These are phyloP conservation scores for Trifolium repens DNA, from an alignment of 306 rosid genomes.

Conservation along the genomic window DNA sequence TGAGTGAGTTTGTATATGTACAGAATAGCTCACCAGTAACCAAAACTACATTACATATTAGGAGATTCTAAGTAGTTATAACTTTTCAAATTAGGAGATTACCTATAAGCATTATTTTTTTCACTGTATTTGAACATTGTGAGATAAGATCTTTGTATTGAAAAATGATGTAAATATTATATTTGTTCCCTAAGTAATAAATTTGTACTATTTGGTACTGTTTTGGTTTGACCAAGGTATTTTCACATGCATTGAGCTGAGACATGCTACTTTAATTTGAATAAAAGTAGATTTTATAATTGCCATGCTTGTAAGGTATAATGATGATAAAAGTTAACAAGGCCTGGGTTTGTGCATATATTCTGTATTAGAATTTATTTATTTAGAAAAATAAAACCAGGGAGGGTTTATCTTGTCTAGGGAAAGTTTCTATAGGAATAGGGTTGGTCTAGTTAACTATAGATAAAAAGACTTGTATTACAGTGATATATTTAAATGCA, in stretches of 20 bases:
- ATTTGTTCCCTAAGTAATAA: conserved; percentile 1
- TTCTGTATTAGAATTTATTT: too few relatives aligned
- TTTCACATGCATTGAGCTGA: not conserved
- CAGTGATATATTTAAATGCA: too few relatives aligned
- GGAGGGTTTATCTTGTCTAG: too few relatives aligned
- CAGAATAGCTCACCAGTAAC: conserved; percentile 76
- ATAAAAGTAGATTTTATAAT: not conserved
- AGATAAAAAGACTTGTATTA: too few relatives aligned
- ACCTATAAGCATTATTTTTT: conserved; percentile 16
- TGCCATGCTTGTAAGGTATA: not conserved
- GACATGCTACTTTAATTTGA: not conserved
- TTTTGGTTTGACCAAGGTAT: not conserved
- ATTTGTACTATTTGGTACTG: not conserved
- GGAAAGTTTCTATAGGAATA: too few relatives aligned
- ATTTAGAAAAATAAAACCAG: too few relatives aligned
- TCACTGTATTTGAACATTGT: conserved; percentile 27
- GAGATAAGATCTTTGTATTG: conserved; percentile 19
- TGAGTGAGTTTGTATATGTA: conserved; percentile 77
- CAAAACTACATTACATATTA: conserved; percentile 39
- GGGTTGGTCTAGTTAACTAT: too few relatives aligned
- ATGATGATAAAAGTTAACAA: not conserved
- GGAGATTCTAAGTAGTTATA: conserved; percentile 24
- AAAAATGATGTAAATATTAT: conserved; percentile 31
- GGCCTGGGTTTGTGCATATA: not conserved
- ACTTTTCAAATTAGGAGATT: conserved; percentile 35